Conservation (phyloP, 1,139 yeast species). For the Debaryomyces sp. region DNA sequence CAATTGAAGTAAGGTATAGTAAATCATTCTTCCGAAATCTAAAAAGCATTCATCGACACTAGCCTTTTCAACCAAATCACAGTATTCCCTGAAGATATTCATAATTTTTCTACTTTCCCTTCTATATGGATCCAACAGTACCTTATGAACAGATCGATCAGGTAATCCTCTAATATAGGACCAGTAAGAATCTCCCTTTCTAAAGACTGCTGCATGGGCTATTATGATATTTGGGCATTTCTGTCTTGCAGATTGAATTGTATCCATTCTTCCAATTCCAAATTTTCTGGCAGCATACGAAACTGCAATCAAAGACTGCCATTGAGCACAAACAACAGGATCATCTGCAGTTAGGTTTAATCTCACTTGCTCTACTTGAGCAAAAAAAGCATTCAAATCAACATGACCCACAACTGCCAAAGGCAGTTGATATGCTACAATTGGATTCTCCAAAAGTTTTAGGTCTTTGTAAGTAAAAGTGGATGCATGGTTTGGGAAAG, state of each 20-base stretch:
- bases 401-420: constrained; percentile 83
- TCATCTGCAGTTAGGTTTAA: constrained; percentile 63
- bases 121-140: constrained; percentile 87
- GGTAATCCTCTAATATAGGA: constrained; percentile 55
- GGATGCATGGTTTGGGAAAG: constrained; percentile 15
- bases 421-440: constrained; percentile 59
- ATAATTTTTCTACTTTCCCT: constrained; percentile 83
- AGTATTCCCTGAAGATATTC: constrained; percentile 53
- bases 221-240: constrained; percentile 77
- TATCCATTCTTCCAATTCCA: constrained; percentile 82
- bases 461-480: constrained; percentile 51
- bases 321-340: constrained; percentile 94
- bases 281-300: constrained; percentile 83
- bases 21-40: constrained; percentile 64
- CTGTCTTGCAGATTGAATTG: constrained; percentile 62
- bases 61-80: constrained; percentile 84
- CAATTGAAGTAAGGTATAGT: constrained; percentile 20
- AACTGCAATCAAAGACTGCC: constrained; percentile 89
- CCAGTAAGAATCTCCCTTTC: constrained; percentile 86
- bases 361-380: constrained; percentile 88
- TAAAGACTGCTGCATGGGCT: constrained; percentile 94
- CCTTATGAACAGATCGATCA: constrained; percentile 63
- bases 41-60: constrained; percentile 93
- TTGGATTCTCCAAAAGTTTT: constrained; percentile 45
- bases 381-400: constrained; percentile 93